phyloP scores from a whole-genome alignment of 2,329 filamentous ascomycete species.

The Botrytis deweyae region DNA sequence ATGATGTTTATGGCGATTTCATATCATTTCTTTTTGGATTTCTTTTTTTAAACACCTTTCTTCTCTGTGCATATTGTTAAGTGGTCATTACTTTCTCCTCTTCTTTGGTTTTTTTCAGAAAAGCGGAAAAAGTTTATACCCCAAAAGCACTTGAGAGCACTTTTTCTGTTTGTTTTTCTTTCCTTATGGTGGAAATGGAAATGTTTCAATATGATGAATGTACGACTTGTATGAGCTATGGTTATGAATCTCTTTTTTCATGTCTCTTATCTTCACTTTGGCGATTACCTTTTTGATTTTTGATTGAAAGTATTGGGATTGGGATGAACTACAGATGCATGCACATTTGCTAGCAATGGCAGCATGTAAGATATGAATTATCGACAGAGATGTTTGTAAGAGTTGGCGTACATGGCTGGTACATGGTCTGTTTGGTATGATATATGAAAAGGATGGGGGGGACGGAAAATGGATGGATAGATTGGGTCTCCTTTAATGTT shows the following conservation, averaged over 20 bases:
- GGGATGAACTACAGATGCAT: constrained; percentile 9
- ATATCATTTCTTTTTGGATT: constrained; percentile 26
- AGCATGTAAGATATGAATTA: constrained; percentile 21
- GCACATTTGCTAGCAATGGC: constrained; percentile 19
- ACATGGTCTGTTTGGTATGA: constrained; percentile 11
- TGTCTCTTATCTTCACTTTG: constrained; percentile 20
- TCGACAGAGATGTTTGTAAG: constrained; percentile 8
- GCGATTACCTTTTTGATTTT: constrained; percentile 1
- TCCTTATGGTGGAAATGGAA: constrained; percentile 19
- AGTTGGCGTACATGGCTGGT: constrained; percentile 17
- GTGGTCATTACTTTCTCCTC: constrained; percentile 31
- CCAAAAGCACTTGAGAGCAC: constrained; percentile 29
- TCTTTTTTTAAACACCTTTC: constrained; percentile 22
- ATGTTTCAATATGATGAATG: constrained; percentile 36
- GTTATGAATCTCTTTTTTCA: constrained; percentile 33
- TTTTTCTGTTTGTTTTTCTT: constrained; percentile 8
- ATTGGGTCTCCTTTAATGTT: background rate
- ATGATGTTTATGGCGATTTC: constrained; percentile 24
- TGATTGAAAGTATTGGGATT: constrained; percentile 2
- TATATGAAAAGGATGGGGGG: background rate
- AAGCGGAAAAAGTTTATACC: constrained; percentile 35
- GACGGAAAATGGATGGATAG: background rate
- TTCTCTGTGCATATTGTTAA: constrained; percentile 31
- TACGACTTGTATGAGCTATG: constrained; percentile 38
- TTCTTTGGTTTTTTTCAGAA: constrained; percentile 29